A percentile compares a stretch with the other conserved stretches of the same genome.
Conservation (phyloP, 2,329 filamentous ascomycete genomes). For the Xylariaceae sp. region DNA sequence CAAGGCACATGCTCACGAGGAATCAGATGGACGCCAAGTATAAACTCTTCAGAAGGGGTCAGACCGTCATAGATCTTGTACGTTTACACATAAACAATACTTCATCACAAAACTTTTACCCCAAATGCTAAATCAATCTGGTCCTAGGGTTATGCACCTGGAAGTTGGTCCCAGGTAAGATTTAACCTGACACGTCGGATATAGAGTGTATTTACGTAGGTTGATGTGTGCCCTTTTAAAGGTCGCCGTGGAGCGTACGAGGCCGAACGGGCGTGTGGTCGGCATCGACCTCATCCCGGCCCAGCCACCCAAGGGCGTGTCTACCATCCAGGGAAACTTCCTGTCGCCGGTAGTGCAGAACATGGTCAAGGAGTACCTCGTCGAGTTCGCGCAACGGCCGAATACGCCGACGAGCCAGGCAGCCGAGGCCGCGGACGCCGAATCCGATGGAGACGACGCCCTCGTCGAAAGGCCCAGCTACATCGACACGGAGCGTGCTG, state of each 20-base stretch:
- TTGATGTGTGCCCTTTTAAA: constrained; percentile 38
- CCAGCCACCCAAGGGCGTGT: constrained; percentile 85
- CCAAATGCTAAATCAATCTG: constrained; percentile 9
- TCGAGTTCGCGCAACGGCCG: constrained; percentile 36
- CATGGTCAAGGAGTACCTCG: constrained; percentile 71
- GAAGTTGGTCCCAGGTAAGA: constrained; percentile 63
- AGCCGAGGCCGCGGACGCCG: constrained; percentile 10
- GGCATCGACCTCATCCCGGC: constrained; percentile 94
- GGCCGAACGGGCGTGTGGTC: constrained; percentile 71
- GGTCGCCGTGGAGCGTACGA: constrained; percentile 76
- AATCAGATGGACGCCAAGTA: constrained; percentile 74
- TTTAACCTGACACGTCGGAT: background rate
- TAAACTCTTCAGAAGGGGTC: constrained; percentile 68
- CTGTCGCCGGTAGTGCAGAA: constrained; percentile 67
- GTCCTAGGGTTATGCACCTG: constrained; percentile 66
- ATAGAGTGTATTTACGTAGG: background rate
- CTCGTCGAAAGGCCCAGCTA: constrained; percentile 50
- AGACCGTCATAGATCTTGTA: constrained; percentile 88
- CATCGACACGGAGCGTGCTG: constrained; percentile 58
- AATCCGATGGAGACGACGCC: constrained; percentile 20
- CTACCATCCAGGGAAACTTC: constrained; percentile 92
- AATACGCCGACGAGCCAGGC: background rate
- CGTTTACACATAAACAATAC: too few relatives aligned
- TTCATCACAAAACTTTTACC: too few relatives aligned
- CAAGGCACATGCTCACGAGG: too few relatives aligned